These are phyloP conservation scores for Pleurotus cornucopiae DNA, from an alignment of 768 basidiomycete species.

Conservation along the genomic window DNA sequence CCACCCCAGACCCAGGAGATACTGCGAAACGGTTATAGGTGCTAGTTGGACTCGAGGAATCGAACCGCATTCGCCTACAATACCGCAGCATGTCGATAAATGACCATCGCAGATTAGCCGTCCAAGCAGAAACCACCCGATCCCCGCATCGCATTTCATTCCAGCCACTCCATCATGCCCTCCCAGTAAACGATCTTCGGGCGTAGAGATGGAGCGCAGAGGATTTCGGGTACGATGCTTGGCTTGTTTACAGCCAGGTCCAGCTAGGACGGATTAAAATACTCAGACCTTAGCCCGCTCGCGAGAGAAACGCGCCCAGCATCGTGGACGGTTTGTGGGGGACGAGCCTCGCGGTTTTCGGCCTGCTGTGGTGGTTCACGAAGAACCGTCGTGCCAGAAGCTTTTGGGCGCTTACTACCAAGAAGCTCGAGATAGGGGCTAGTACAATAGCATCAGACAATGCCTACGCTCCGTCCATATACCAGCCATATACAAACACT, in stretches of 20 bases:
- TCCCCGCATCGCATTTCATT: conserved; percentile 57
- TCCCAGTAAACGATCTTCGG: conserved; percentile 39
- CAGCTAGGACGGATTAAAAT: conserved; percentile 61
- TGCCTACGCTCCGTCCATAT: no score
- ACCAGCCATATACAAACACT: no score
- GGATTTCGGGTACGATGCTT: conserved; percentile 69
- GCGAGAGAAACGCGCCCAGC: conserved; percentile 31
- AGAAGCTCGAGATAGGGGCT: no score
- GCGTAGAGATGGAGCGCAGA: conserved; percentile 23
- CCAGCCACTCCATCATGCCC: conserved; percentile 29
- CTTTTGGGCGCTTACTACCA: no score
- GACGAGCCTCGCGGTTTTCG: conserved; percentile 68
- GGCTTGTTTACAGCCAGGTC: conserved; percentile 50
- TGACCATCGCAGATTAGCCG: no score
- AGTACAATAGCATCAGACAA: no score
- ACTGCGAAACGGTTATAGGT: no score
- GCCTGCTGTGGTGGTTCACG: conserved; percentile 5
- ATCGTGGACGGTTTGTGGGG: conserved; percentile 37
- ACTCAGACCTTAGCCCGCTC: conserved; percentile 85
- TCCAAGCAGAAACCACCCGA: conserved; percentile 29
- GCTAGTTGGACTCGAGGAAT: no score
- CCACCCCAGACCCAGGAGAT: no score
- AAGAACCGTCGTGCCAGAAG: no score
- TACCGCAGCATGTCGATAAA: no score
- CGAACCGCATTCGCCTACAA: no score